Conservation (phyloP, 768 basidiomycete species). For the Crassisporium funariophilum region DNA sequence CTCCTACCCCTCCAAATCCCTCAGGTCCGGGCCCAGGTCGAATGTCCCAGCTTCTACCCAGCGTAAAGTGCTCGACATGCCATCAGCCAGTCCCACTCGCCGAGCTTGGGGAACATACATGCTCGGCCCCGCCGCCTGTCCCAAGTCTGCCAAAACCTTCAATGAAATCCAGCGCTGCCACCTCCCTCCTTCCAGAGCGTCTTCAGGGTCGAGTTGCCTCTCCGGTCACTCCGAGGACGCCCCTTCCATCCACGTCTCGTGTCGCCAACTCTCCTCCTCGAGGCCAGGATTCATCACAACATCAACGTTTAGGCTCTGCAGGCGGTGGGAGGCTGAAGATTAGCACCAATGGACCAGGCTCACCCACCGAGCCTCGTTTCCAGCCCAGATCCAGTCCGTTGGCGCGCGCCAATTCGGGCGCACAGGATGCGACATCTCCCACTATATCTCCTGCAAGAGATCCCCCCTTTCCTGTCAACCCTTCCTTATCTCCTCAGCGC, state of each 20-base stretch:
- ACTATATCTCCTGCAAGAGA: conserved; percentile 16
- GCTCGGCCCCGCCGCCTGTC: conserved; percentile 50
- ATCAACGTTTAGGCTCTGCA: conserved; percentile 27
- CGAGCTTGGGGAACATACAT: conserved; percentile 79
- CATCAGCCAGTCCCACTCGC: conserved; percentile 66
- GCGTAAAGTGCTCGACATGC: conserved; percentile 86
- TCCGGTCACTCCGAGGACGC: conserved; percentile 13
- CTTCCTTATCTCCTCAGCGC: conserved; percentile 21
- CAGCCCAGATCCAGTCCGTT: conserved; percentile 39
- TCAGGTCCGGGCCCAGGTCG: conserved; percentile 35
- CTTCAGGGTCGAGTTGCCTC: conserved; percentile 47
- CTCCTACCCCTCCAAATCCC: conserved; percentile 27
- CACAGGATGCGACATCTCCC: conserved; percentile 17
- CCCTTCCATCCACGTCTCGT: conserved; percentile 18
- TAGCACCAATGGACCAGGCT: conserved; percentile 26
- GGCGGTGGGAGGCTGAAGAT: conserved; percentile 32
- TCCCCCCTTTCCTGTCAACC: conserved; percentile 2
- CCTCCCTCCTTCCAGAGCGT: conserved; percentile 50
- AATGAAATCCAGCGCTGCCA: conserved; percentile 41
- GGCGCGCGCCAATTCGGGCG: conserved; percentile 24
- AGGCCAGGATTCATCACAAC: conserved; percentile 12
- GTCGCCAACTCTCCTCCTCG: conserved; percentile 7
- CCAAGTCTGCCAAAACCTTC: conserved; percentile 41
- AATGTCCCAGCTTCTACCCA: conserved; percentile 78
- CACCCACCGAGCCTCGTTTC: conserved; percentile 25